Evolutionary conservation across 1,284 basidiomycete genomes (phyloP), one percentile per base, ranked within the genome.

Genomic region (Cryptococcus depauperatus): DNA sequence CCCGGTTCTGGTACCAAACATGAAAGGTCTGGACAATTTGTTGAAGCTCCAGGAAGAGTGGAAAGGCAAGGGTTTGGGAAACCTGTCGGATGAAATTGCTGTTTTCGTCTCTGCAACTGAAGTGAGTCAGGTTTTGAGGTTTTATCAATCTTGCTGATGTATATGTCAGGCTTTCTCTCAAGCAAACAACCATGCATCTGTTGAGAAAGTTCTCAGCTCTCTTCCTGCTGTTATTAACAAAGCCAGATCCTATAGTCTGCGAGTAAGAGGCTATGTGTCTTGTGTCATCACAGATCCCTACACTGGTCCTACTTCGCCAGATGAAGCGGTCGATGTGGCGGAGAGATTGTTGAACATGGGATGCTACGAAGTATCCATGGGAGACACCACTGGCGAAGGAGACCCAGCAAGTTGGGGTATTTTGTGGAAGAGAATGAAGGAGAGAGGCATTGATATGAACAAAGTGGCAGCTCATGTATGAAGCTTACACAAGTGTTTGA

Each of bases 61-160:
- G 19, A 39, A 50, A 27, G 38, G 41, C 5, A 45, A 46, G 22
- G 55, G 55, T 3, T 41, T 41, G 18, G 49, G 48, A n/a, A 48
- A 52, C 6, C 58, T 74, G 7, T 81, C 86, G 0, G 79, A 89
- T 61, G 91, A 96, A 66, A 83, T 97, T 28, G 81, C 90, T 2
- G 77, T 97, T 48, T 95, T 96, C 69, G 83, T 86, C 9, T 83
- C 88, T 0, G 88, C 90, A 0, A 85, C 89, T 1, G 87, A 96
- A 48, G 65, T 68, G 37, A 43, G 61, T 49, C 18, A 4, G 13
- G 21, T 21, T 13, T 14, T 32, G 29, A 4, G 27, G 14, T 11
- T 14, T 3, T 5, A 39, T n/a, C 23, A 13, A 37, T 37, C 23
- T 13, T 16, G 30, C 9, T 7, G 8, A 1, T 11, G n/a, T 30